Conservation (phyloP, 1,139 yeast species). For the Debaryomyces sp. region DNA sequence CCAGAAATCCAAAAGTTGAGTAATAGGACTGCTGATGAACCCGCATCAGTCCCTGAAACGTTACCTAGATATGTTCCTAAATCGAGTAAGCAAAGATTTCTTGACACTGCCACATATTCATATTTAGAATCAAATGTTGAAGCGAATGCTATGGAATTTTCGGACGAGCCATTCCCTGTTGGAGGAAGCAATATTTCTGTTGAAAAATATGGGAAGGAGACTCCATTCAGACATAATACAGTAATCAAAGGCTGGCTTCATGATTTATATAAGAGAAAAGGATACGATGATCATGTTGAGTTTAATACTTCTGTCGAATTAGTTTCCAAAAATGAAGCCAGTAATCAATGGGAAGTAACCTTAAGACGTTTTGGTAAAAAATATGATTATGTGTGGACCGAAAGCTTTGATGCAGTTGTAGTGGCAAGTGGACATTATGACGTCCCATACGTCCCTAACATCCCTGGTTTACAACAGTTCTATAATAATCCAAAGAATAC, state of each 20-base stretch:
- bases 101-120: conserved; percentile 46
- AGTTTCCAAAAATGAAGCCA: conserved; percentile 25
- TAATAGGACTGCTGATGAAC: conserved; percentile 18
- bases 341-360: conserved; percentile 43
- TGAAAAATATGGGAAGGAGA: conserved; percentile 24
- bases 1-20: conserved; percentile 18
- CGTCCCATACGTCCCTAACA: conserved; percentile 34
- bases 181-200: conserved; percentile 16
- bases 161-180: conserved; percentile 40
- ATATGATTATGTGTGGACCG: conserved; percentile 25
- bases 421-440: conserved; percentile 39
- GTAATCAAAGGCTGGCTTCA: conserved; percentile 51
- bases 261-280: conserved; percentile 32
- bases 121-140: conserved; percentile 67
- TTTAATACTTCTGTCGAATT: conserved; percentile 37
- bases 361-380: conserved; percentile 29
- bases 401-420: conserved; percentile 30
- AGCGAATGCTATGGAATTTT: conserved; percentile 57
- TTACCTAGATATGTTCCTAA: conserved; percentile 34
- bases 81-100: conserved; percentile 23
- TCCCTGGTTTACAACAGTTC: conserved; percentile 42
- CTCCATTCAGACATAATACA: conserved; percentile 53
- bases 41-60: conserved; percentile 22
- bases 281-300: conserved; percentile 30
- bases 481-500: conserved; percentile 24